Evolutionary conservation across 306 rosid species (phyloP).

Genomic region (cucumber (Cucumis sativus)): DNA sequence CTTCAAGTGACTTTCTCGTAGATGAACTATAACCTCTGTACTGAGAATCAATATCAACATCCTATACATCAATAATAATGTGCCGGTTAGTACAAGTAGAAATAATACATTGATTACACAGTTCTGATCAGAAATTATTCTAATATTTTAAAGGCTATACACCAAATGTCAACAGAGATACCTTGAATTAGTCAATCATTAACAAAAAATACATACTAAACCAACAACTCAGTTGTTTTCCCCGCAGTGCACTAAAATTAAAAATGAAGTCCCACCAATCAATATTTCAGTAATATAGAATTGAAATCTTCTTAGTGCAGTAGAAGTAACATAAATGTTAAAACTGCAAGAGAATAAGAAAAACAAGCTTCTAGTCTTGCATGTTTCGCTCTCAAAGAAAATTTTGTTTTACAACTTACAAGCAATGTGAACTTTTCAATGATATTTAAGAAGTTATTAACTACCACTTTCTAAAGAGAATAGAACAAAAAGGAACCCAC

Average conservation of each 20-base stretch:
- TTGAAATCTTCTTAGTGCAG: not conserved
- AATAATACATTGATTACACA: not conserved
- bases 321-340: not conserved
- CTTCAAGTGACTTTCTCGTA: conserved; percentile 83
- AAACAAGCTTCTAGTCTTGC: not conserved
- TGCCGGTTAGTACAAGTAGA: not conserved
- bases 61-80: conserved; percentile 36
- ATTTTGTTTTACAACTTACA: not conserved
- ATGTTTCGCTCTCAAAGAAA: not conserved
- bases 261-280: not conserved
- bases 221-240: not conserved
- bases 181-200: not conserved
- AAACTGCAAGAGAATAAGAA: not conserved
- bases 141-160: no score
- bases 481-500: not conserved
- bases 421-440: not conserved
- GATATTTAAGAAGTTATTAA: not conserved
- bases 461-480: not conserved
- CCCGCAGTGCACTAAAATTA: not conserved
- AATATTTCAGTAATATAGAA: not conserved
- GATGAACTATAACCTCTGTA: conserved; percentile 48
- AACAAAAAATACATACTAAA: not conserved
- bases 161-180: not conserved
- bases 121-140: not conserved
- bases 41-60: conserved; percentile 48